Percentiles rank a stretch among this genome's conserved stretches.
Evolutionary conservation across 2,329 filamentous ascomycete species (phyloP).

Genomic region (Drechslerella coelobrocha): DNA sequence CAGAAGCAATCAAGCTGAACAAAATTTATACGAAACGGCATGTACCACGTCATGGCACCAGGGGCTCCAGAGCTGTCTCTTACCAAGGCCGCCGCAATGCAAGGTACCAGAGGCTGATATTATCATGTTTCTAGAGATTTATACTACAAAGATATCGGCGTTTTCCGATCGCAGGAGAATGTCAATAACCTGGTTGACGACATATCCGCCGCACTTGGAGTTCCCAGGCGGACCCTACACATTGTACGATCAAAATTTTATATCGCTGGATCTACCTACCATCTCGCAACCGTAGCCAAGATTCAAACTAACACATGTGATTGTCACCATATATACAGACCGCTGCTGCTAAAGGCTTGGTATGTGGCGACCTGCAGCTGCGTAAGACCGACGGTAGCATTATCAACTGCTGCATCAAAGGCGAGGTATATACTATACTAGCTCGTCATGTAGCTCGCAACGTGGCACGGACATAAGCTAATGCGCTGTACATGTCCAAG

Average conservation of each 20-base stretch:
- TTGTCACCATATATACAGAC: conserved; percentile 61
- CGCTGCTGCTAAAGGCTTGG: conserved; percentile 75
- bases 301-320: conserved; percentile 25
- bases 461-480: conserved; percentile 19
- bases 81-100: not conserved
- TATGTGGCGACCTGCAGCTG: conserved; percentile 67
- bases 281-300: not conserved
- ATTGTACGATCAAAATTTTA: conserved; percentile 64
- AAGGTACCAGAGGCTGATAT: not conserved
- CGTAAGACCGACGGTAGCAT: conserved; percentile 60
- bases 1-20: conserved; percentile 36
- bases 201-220: conserved; percentile 72
- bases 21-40: conserved; percentile 46
- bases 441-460: conserved; percentile 53
- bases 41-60: not conserved
- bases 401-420: conserved; percentile 56
- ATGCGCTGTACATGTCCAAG: conserved; percentile 57
- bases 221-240: conserved; percentile 71
- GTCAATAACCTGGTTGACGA: conserved; percentile 78
- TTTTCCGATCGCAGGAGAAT: conserved; percentile 72
- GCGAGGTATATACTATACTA: conserved; percentile 52
- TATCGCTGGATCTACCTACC: not conserved
- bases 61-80: not conserved
- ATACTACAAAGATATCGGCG: conserved; percentile 75
- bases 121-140: conserved; percentile 68